Evolutionary conservation across 495 filamentous ascomycete genomes (phyloP).

Genomic region (Oidiodendron maius): DNA sequence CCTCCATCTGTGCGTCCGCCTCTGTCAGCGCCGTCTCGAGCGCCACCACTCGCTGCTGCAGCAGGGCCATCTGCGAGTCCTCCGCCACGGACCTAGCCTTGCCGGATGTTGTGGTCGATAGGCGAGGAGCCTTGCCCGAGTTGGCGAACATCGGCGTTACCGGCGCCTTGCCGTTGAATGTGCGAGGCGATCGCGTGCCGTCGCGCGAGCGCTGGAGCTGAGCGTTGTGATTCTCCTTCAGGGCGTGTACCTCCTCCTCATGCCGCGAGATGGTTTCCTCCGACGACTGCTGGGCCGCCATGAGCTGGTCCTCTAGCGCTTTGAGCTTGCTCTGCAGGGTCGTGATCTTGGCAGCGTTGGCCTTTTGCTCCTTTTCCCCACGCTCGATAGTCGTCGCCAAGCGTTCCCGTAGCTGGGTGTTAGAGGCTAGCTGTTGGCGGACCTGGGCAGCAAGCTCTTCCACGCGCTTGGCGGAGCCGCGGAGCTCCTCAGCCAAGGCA

Average conservation of each 20-base stretch:
- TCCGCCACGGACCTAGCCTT: conserved; percentile 32
- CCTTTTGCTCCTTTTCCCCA: conserved; percentile 77
- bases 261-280: conserved; percentile 78
- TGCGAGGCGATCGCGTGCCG: conserved; percentile 31
- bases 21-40: conserved; percentile 76
- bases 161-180: conserved; percentile 49
- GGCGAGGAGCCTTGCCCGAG: conserved; percentile 43
- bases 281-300: conserved; percentile 76
- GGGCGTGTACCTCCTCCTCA: conserved; percentile 72
- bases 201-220: conserved; percentile 65
- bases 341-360: conserved; percentile 74
- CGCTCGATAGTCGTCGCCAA: conserved; percentile 79
- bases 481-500: conserved; percentile 58
- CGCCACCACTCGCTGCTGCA: conserved; percentile 71
- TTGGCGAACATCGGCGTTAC: conserved; percentile 56
- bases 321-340: conserved; percentile 74
- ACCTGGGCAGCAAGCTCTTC: conserved; percentile 73
- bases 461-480: conserved; percentile 65
- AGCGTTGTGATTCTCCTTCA: conserved; percentile 71
- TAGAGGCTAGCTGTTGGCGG: conserved; percentile 68
- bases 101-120: conserved; percentile 36
- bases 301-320: conserved; percentile 74
- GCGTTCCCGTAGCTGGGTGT: conserved; percentile 67
- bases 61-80: conserved; percentile 55
- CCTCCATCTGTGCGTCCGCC: conserved; percentile 89